Conservation (phyloP, 768 basidiomycete species). For the Aureoboletus auriporus region DNA sequence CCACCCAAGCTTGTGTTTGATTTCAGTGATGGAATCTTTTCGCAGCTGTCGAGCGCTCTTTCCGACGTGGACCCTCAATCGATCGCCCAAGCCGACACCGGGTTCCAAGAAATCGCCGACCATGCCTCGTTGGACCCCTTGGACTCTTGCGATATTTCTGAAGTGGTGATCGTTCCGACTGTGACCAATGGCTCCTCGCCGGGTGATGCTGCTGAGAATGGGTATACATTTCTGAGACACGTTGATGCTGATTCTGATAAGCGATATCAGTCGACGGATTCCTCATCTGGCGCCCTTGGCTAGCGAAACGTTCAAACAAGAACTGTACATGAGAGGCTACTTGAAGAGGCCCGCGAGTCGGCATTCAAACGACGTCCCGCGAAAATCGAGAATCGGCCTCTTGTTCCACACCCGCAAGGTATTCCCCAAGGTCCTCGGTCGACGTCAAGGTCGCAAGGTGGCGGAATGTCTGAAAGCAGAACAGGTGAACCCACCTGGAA, state of each 20-base stretch:
- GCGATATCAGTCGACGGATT: conserved; percentile 3
- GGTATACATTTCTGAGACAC: conserved; percentile 8
- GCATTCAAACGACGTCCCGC: conserved; percentile 1
- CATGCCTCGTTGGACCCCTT: background rate
- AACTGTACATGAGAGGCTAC: conserved; percentile 27
- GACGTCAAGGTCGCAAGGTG: conserved; percentile 16
- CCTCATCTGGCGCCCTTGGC: conserved; percentile 22
- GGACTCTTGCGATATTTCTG: conserved; percentile 5
- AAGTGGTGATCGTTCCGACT: conserved; percentile 2
- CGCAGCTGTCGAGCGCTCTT: background rate
- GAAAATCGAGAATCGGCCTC: conserved; percentile 1
- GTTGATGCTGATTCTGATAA: background rate
- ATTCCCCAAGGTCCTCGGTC: conserved; percentile 17
- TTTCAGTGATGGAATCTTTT: background rate
- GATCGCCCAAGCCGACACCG: background rate
- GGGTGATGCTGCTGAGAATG: background rate
- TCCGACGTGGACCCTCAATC: background rate
- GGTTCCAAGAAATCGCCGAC: background rate
- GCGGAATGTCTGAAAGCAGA: conserved; percentile 9
- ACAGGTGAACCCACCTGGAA: conserved; percentile 10
- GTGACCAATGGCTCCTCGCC: background rate
- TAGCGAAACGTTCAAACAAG: conserved; percentile 26
- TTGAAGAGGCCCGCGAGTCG: conserved; percentile 15
- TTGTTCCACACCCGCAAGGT: conserved; percentile 1
- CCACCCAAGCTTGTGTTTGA: background rate